Evolutionary conservation across 257 asterid genomes (phyloP).

Genomic region (Salvia splendens): DNA sequence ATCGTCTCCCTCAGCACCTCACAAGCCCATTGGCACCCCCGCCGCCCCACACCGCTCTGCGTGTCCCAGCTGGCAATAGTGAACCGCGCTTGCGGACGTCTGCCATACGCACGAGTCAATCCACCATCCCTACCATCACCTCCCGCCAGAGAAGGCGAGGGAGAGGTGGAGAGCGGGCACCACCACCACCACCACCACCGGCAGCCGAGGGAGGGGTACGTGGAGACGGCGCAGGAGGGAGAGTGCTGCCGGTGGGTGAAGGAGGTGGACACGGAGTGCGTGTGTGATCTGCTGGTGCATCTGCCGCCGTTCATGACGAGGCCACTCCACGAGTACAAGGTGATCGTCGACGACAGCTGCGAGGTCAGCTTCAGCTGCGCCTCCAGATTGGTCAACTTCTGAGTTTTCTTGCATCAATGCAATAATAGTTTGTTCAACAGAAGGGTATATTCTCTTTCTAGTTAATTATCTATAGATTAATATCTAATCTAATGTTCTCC

Average conservation of each 20-base stretch:
- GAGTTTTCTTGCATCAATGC: conserved; percentile 2
- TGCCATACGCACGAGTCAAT: conserved; percentile 41
- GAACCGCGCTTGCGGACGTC: conserved; percentile 59
- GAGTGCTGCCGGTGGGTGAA: conserved; percentile 80
- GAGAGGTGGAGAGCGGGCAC: conserved; percentile 10
- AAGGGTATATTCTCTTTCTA: no score
- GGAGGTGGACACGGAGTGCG: conserved; percentile 55
- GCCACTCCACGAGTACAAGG: conserved; percentile 62
- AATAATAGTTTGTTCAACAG: background rate
- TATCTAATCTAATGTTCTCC: no score
- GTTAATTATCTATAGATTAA: no score
- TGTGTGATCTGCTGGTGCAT: conserved; percentile 56
- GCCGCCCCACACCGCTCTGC: conserved; percentile 39
- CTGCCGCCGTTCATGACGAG: conserved; percentile 73
- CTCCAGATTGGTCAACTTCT: conserved; percentile 25
- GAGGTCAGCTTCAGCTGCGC: conserved; percentile 51
- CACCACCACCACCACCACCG: conserved; percentile 26
- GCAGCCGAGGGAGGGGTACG: background rate
- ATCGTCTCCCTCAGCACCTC: conserved; percentile 34
- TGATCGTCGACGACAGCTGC: conserved; percentile 48
- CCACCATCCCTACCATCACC: conserved; percentile 50
- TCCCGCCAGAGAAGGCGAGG: conserved; percentile 11
- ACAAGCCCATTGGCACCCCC: conserved; percentile 44
- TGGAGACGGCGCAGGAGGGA: conserved; percentile 40
- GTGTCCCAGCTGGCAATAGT: conserved; percentile 54